Conservation (phyloP, 2,329 filamentous ascomycete species). For the Pezicula carpinea region DNA sequence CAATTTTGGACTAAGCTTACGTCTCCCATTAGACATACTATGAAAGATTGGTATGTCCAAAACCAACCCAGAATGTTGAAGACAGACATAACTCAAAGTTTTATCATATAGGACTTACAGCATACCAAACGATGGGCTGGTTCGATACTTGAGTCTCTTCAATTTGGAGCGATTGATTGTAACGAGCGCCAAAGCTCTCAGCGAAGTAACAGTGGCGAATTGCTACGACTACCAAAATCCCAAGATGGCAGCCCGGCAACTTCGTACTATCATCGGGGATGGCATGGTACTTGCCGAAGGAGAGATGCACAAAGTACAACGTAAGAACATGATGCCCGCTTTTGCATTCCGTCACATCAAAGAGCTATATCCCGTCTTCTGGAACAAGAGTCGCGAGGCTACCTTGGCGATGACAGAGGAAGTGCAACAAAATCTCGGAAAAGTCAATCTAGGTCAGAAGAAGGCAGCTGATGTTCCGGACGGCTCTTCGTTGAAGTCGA, state of each 20-base stretch:
- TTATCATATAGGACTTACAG: not conserved
- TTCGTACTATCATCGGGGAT: constrained; percentile 60
- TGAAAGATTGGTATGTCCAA: too few species aligned
- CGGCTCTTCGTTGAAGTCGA: too few species aligned
- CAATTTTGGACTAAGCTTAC: too few species aligned
- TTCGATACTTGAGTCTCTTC: constrained; percentile 58
- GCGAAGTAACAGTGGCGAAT: constrained; percentile 61
- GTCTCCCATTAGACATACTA: too few species aligned
- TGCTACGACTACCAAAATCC: constrained; percentile 66
- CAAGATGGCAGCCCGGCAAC: constrained; percentile 40
- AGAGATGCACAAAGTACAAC: constrained; percentile 75
- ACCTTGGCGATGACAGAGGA: constrained; percentile 50
- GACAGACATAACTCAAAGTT: too few species aligned
- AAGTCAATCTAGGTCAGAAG: not conserved
- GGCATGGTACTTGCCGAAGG: constrained; percentile 76
- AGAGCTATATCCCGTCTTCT: constrained; percentile 75
- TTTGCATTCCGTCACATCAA: constrained; percentile 80
- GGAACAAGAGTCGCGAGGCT: constrained; percentile 66
- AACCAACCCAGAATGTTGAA: too few species aligned
- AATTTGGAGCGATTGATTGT: constrained; percentile 56
- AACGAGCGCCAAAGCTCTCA: constrained; percentile 54
- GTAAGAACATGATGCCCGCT: constrained; percentile 71
- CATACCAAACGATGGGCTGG: constrained; percentile 60
- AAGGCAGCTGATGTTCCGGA: not conserved
- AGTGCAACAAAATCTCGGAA: not conserved